phyloP scores from a whole-genome alignment of 805 yeast genomes.

The Lipomyces mesembrius region DNA sequence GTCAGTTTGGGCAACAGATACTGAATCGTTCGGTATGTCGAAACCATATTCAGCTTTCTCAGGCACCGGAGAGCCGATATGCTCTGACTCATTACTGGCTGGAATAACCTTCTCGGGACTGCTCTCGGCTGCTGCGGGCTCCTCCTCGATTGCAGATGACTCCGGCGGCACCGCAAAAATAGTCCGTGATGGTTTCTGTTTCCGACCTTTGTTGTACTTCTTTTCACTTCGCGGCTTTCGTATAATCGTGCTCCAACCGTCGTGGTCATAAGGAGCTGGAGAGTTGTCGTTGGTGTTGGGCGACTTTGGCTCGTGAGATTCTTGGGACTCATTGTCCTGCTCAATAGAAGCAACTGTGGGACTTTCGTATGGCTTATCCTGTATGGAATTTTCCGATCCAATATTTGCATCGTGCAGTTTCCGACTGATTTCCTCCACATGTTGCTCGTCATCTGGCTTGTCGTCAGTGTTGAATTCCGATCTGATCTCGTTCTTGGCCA shows the following conservation, averaged over 20 bases:
- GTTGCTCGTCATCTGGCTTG: not conserved
- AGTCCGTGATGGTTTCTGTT: not conserved
- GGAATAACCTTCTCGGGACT: not conserved
- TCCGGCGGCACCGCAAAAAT: not conserved
- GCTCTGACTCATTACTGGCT: not conserved
- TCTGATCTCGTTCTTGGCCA: not conserved
- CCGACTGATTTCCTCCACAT: slow-evolving; percentile 8
- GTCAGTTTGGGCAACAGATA: slow-evolving; percentile 24
- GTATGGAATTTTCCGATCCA: slow-evolving; percentile 21
- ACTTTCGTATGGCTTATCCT: slow-evolving; percentile 18
- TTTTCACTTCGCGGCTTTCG: slow-evolving; percentile 26
- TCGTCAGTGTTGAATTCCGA: not conserved
- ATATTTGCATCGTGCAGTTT: slow-evolving; percentile 21
- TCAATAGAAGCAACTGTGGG: not conserved
- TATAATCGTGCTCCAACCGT: slow-evolving; percentile 33
- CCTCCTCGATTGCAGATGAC: not conserved
- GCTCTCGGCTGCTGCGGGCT: not conserved
- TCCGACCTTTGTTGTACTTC: not conserved
- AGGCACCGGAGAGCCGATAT: not conserved
- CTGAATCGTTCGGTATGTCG: slow-evolving; percentile 7
- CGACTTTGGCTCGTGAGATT: slow-evolving; percentile 22
- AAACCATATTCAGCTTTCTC: not conserved
- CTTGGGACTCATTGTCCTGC: not conserved
- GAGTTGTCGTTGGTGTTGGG: not conserved
- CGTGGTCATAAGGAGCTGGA: slow-evolving; percentile 12